Percentiles rank a stretch among this genome's conserved stretches.
These are phyloP conservation scores for Mrakia hoshinonis DNA, from an alignment of 768 basidiomycete genomes.

Conservation along the genomic window DNA sequence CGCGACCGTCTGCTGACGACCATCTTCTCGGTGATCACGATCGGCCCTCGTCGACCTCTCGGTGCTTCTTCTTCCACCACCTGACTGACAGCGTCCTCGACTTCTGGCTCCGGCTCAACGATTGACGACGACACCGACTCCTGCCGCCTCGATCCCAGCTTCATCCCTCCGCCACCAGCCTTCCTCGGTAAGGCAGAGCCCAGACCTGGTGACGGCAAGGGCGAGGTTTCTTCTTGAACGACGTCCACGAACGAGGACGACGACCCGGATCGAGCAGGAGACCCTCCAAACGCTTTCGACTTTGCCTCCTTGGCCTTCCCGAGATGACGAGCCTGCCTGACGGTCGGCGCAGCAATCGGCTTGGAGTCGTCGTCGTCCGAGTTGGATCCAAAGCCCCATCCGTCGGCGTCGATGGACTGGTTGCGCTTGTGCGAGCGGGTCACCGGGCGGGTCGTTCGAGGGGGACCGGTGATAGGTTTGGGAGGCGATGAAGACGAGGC, in stretches of 20 bases:
- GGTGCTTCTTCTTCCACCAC: conserved; percentile 31
- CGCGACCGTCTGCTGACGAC: conserved; percentile 35
- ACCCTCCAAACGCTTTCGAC: neutral
- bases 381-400: conserved; percentile 26
- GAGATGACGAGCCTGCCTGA: conserved; percentile 19
- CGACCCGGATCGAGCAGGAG: neutral
- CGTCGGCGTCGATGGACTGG: conserved; percentile 12
- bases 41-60: conserved; percentile 30
- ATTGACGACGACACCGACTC: neutral
- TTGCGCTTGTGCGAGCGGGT: conserved; percentile 2
- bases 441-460: neutral
- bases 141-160: conserved; percentile 13
- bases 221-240: neutral
- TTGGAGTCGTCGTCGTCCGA: neutral
- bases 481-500: neutral
- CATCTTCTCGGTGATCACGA: conserved; percentile 32
- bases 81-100: neutral
- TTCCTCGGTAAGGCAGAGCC: neutral
- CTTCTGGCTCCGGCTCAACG: conserved; percentile 11
- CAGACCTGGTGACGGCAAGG: neutral
- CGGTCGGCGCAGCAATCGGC: neutral
- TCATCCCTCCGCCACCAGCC: conserved; percentile 16
- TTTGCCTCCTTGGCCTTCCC: conserved; percentile 17
- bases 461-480: neutral
- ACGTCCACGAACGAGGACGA: conserved; percentile 1